Evolutionary conservation across 2,329 filamentous ascomycete species (phyloP).

Genomic region (Cladosporium sp.): DNA sequence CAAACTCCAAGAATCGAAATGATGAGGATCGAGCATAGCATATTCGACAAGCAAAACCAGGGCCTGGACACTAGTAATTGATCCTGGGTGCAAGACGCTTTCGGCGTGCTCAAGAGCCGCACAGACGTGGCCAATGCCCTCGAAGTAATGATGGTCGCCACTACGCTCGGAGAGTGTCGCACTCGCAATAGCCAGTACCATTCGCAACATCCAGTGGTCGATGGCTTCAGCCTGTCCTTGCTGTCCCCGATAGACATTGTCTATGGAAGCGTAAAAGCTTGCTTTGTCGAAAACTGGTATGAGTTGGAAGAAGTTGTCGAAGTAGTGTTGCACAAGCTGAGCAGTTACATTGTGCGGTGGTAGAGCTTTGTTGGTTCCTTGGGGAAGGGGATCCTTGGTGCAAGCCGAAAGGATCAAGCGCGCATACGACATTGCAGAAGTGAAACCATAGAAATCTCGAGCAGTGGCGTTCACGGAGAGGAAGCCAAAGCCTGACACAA

Average conservation of each 20-base stretch:
- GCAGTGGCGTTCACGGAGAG: constrained; percentile 95
- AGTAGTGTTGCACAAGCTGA: constrained; percentile 76
- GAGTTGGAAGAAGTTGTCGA: constrained; percentile 76
- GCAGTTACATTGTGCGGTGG: constrained; percentile 71
- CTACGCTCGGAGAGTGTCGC: constrained; percentile 69
- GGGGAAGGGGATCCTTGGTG: constrained; percentile 70
- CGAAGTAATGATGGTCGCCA: constrained; percentile 64
- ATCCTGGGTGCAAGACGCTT: constrained; percentile 80
- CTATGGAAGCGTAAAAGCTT: constrained; percentile 73
- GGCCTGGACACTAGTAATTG: constrained; percentile 82
- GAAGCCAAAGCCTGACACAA: constrained; percentile 92
- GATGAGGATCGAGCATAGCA: constrained; percentile 82
- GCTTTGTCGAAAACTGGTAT: constrained; percentile 84
- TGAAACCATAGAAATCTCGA: constrained; percentile 86
- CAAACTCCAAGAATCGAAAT: constrained; percentile 92
- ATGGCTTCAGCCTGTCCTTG: constrained; percentile 62
- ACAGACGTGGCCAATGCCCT: constrained; percentile 62
- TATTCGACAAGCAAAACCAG: constrained; percentile 85
- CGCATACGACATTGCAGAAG: constrained; percentile 88
- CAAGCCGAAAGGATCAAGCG: constrained; percentile 83
- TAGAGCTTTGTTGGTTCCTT: constrained; percentile 60
- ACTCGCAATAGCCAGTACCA: constrained; percentile 84
- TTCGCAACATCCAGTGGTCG: constrained; percentile 83
- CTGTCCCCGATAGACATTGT: constrained; percentile 76
- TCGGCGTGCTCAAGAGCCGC: constrained; percentile 77